Percentiles rank a stretch among this genome's conserved stretches.
Evolutionary conservation across 2,329 filamentous ascomycete genomes (phyloP).

Genomic region (Fusarium illudens): DNA sequence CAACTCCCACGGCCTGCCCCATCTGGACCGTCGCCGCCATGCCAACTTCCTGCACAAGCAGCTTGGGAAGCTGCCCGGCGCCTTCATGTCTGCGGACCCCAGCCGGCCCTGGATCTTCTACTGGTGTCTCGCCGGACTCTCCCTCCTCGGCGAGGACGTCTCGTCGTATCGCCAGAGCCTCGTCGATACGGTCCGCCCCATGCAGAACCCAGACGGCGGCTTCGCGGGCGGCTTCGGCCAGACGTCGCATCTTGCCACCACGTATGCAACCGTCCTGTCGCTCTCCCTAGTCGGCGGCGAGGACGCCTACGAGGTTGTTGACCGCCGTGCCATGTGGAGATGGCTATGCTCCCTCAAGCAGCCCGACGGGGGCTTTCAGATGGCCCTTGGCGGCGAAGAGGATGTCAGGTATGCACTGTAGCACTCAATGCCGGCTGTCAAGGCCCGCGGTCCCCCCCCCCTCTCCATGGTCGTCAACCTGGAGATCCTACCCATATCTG

Average conservation of each 20-base stretch:
- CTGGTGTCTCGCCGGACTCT: constrained; percentile 83
- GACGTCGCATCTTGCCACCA: constrained; percentile 85
- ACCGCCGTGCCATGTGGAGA: constrained; percentile 87
- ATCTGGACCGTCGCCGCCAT: constrained; percentile 72
- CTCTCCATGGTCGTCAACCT: neutral
- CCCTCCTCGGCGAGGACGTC: constrained; percentile 78
- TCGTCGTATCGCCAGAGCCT: constrained; percentile 73
- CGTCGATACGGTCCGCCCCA: constrained; percentile 76
- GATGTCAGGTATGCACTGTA: constrained; percentile 76
- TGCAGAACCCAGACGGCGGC: constrained; percentile 85
- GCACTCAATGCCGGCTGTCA: constrained; percentile 21
- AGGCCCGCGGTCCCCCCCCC: constrained; percentile 30
- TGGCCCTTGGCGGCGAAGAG: constrained; percentile 87
- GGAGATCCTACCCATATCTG: constrained; percentile 2
- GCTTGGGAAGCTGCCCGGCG: constrained; percentile 69
- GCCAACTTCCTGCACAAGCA: constrained; percentile 68
- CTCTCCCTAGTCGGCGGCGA: constrained; percentile 81
- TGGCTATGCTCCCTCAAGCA: constrained; percentile 91
- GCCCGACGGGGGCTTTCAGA: constrained; percentile 85
- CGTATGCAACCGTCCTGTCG: constrained; percentile 84
- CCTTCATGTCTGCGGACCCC: constrained; percentile 80
- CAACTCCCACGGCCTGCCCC: constrained; percentile 78
- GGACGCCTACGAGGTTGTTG: constrained; percentile 76
- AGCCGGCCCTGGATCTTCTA: constrained; percentile 94
- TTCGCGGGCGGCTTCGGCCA: constrained; percentile 96